Percentiles rank a stretch among this genome's conserved stretches.
phyloP scores from a whole-genome alignment of 495 filamentous ascomycete species.

The Parmelia sp. region DNA sequence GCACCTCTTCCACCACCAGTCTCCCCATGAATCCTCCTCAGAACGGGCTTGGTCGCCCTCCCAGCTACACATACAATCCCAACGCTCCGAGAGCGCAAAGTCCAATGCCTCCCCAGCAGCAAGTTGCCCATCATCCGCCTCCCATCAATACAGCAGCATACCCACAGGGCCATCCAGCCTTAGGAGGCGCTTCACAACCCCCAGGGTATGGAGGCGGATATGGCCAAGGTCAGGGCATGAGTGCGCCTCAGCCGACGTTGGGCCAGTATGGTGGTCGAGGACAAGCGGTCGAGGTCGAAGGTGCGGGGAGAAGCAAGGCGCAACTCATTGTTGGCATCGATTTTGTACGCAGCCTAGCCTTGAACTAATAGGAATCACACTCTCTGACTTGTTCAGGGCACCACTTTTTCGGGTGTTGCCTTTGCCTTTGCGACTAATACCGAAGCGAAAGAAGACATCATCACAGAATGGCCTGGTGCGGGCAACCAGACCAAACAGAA shows the following conservation, averaged over 20 bases:
- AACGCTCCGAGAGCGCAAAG: conserved; percentile 51
- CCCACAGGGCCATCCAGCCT: conserved; percentile 43
- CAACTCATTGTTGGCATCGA: conserved; percentile 69
- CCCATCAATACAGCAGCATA: conserved; percentile 58
- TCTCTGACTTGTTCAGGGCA: conserved; percentile 44
- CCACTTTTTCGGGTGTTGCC: conserved; percentile 72
- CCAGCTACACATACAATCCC: conserved; percentile 66
- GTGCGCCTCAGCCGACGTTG: conserved; percentile 33
- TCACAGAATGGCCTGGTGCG: conserved; percentile 73
- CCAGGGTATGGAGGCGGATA: conserved; percentile 45
- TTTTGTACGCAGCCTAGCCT: conserved; percentile 37
- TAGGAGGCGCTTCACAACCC: conserved; percentile 39
- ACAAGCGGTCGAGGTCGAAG: conserved; percentile 76
- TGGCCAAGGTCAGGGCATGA: conserved; percentile 26
- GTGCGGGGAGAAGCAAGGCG: conserved; percentile 65
- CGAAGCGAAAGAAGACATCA: conserved; percentile 71
- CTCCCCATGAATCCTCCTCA: conserved; percentile 45
- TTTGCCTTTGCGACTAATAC: conserved; percentile 75
- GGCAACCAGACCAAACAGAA: conserved; percentile 74
- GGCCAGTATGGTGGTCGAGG: conserved; percentile 46
- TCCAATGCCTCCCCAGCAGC: conserved; percentile 51
- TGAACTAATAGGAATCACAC: not conserved
- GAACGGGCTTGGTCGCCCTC: conserved; percentile 51
- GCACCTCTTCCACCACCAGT: conserved; percentile 46
- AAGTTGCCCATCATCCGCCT: conserved; percentile 64